phyloP scores from a whole-genome alignment of 1,139 yeast species.

The Wickerhamiella pararugosa region DNA sequence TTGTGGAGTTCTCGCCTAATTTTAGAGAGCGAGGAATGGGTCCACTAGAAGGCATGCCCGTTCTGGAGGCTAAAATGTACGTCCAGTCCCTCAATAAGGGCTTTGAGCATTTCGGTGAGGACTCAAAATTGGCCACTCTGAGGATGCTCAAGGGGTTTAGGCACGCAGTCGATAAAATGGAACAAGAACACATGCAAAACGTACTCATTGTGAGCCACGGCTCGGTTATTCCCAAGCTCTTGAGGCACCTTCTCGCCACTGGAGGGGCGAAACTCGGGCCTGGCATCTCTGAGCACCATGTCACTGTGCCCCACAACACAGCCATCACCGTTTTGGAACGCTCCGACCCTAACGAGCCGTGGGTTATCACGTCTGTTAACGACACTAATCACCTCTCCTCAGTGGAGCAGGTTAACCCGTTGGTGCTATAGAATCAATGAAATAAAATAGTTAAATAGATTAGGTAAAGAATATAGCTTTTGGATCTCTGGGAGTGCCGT shows the following conservation, averaged over 20 bases:
- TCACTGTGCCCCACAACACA: slow-evolving; percentile 1
- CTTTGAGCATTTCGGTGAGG: slow-evolving; percentile 41
- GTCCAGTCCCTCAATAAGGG: slow-evolving; percentile 36
- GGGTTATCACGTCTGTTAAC: not conserved
- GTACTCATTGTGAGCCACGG: slow-evolving; percentile 66
- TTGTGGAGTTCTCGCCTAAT: slow-evolving; percentile 24
- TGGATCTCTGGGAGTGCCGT: slow-evolving; percentile 29
- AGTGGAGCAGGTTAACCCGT: not conserved
- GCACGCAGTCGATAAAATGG: slow-evolving; percentile 28
- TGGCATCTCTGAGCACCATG: slow-evolving; percentile 5
- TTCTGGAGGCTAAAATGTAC: slow-evolving; percentile 45
- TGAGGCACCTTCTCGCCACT: not conserved
- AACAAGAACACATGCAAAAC: slow-evolving; percentile 28
- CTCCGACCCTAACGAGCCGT: not conserved
- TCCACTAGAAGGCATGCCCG: slow-evolving; percentile 53
- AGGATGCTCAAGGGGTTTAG: slow-evolving; percentile 40
- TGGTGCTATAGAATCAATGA: not conserved
- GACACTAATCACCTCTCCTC: not conserved
- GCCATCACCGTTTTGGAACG: not conserved
- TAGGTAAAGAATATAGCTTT: slow-evolving; percentile 11
- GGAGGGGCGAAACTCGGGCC: not conserved
- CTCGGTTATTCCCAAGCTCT: slow-evolving; percentile 55
- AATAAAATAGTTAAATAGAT: not conserved
- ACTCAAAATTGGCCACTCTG: slow-evolving; percentile 29
- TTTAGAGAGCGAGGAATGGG: slow-evolving; percentile 74